A percentile compares a stretch with the other conserved stretches of the same genome.
These are phyloP conservation scores for Neurospora sp. DNA, from an alignment of 495 filamentous ascomycete species.

Conservation along the genomic window DNA sequence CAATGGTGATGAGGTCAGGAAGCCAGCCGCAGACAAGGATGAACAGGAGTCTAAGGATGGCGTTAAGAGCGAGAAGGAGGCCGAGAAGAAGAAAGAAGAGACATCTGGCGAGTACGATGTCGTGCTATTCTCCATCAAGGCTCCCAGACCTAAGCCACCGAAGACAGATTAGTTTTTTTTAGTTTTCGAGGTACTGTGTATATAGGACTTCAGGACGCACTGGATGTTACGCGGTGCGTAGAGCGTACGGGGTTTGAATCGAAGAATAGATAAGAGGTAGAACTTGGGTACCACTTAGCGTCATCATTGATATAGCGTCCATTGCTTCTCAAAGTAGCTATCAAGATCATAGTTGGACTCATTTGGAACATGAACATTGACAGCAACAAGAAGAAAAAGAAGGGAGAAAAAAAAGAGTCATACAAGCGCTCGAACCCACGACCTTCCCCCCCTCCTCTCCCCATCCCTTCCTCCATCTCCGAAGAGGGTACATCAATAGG, in stretches of 20 bases:
- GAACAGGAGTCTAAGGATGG: not conserved
- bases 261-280: not conserved
- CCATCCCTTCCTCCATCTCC: not conserved
- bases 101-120: slow-evolving; percentile 10
- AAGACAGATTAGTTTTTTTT: not conserved
- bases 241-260: not conserved
- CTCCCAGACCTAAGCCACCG: slow-evolving; percentile 2
- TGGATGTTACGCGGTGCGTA: too few species aligned
- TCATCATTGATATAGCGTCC: not conserved
- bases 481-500: not conserved
- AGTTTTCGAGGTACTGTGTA: not conserved
- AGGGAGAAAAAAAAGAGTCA: not conserved
- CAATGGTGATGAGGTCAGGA: slow-evolving; percentile 10
- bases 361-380: not conserved
- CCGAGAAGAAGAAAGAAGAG: not conserved
- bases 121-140: slow-evolving; percentile 19
- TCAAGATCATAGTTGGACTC: not conserved
- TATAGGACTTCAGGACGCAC: not conserved
- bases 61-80: not conserved
- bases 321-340: not conserved
- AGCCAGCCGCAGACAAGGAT: not conserved
- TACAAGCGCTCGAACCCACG: not conserved
- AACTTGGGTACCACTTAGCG: not conserved
- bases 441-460: not conserved
- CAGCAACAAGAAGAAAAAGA: not conserved